A percentile compares a stretch with the other conserved stretches of the same genome.
Conservation (phyloP, 306 rosid genomes). For the Prunus mongolica region DNA sequence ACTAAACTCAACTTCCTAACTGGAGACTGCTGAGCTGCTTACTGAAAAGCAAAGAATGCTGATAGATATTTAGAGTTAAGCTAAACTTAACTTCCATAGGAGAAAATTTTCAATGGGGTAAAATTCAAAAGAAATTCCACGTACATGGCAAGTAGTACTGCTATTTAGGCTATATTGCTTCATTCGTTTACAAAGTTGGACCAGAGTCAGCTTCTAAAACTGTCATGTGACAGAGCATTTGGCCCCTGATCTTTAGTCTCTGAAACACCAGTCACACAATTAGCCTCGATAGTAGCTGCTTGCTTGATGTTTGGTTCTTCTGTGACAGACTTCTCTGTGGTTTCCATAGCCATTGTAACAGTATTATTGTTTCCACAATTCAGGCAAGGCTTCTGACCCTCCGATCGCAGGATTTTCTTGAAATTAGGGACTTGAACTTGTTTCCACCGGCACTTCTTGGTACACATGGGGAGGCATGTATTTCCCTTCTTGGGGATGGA, state of each 20-base stretch:
- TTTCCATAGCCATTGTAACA: background rate
- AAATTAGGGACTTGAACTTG: background rate
- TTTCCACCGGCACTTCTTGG: background rate
- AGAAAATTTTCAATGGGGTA: background rate
- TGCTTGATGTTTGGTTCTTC: background rate
- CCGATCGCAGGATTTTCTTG: too few relatives aligned
- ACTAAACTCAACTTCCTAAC: too few relatives aligned
- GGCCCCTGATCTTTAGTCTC: too few relatives aligned
- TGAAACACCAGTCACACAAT: too few relatives aligned
- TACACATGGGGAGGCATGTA: slow-evolving; percentile 15
- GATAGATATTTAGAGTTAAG: too few relatives aligned
- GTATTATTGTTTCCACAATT: background rate
- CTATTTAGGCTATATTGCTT: background rate
- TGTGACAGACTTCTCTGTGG: background rate
- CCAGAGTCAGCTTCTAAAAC: background rate
- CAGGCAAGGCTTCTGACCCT: background rate
- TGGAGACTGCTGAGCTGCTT: too few relatives aligned
- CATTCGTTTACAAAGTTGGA: background rate
- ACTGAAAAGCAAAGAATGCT: too few relatives aligned
- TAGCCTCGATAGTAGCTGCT: background rate
- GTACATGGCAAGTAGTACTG: background rate
- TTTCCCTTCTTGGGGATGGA: background rate
- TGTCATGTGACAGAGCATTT: background rate
- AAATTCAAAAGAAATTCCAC: too few relatives aligned
- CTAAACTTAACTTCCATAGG: too few relatives aligned